Evolutionary conservation across 306 rosid genomes (phyloP).

Genomic region (Luffa aegyptiaca): DNA sequence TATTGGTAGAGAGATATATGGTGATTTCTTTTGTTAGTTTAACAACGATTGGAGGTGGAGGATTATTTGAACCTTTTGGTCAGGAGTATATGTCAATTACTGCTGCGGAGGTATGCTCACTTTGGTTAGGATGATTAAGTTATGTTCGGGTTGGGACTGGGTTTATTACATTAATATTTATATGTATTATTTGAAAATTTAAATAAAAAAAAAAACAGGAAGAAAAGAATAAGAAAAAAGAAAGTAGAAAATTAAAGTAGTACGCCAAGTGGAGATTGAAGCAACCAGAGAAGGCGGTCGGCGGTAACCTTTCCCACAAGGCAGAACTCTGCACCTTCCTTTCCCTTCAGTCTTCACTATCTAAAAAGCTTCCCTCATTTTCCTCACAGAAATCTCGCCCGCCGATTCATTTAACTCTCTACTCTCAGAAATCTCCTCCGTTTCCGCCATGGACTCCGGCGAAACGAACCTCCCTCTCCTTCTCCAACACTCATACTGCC

Average conservation of each 20-base stretch:
- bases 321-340: not conserved
- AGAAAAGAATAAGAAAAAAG: not conserved
- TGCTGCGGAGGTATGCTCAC: too few relatives aligned
- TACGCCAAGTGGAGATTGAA: not conserved
- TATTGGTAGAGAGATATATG: too few relatives aligned
- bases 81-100: too few relatives aligned
- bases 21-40: too few relatives aligned
- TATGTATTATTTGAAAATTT: not conserved
- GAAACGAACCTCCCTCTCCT: slow-evolving; percentile 39
- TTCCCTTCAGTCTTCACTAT: not conserved
- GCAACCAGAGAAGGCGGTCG: not conserved
- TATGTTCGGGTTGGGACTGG: too few relatives aligned
- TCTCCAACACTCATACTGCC: slow-evolving; percentile 37
- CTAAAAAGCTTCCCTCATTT: not conserved
- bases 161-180: too few relatives aligned
- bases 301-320: not conserved
- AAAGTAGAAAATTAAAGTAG: not conserved
- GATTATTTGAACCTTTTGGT: too few relatives aligned
- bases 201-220: not conserved
- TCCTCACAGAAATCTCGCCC: not conserved
- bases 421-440: not conserved
- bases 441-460: slow-evolving; percentile 3
- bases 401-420: not conserved
- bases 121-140: too few relatives aligned
- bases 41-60: too few relatives aligned